Evolutionary conservation across 352 stramenopile genomes (phyloP).

Genomic region (Globisporangium polare): DNA sequence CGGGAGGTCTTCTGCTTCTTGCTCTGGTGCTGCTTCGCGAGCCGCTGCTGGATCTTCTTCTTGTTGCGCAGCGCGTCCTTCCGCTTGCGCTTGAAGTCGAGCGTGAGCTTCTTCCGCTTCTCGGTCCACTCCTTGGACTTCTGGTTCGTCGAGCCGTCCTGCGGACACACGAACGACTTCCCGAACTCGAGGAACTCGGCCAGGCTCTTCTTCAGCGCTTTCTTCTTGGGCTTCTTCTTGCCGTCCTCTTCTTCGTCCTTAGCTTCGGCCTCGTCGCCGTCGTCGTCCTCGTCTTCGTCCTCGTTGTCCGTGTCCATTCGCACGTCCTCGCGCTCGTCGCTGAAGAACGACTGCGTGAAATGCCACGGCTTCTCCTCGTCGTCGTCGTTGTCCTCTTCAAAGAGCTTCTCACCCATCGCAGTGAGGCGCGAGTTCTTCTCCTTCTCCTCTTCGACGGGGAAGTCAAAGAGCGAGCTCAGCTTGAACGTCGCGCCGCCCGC

Average conservation of each 20-base stretch:
- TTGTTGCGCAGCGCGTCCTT: constrained; percentile 70
- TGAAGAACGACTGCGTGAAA: constrained; percentile 35
- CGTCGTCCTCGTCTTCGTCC: constrained; percentile 13
- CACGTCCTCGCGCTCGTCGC: constrained; percentile 31
- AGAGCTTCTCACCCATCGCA: constrained; percentile 43
- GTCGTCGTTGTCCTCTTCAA: constrained; percentile 30
- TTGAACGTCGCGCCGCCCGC: constrained; percentile 43
- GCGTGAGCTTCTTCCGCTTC: constrained; percentile 64
- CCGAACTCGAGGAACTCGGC: constrained; percentile 69
- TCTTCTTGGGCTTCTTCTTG: constrained; percentile 17
- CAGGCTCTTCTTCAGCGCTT: constrained; percentile 36
- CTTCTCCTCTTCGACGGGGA: constrained; percentile 51
- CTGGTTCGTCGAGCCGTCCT: constrained; percentile 13
- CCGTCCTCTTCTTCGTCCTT: constrained; percentile 26
- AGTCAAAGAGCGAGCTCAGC: constrained; percentile 69
- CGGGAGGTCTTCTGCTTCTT: constrained; percentile 34
- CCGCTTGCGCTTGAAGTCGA: constrained; percentile 82
- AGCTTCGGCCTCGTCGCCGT: constrained; percentile 34
- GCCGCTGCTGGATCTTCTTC: constrained; percentile 61
- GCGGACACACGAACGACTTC: constrained; percentile 32
- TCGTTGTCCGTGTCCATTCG: constrained; percentile 23
- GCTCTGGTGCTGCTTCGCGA: constrained; percentile 16
- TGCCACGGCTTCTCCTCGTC: constrained; percentile 30
- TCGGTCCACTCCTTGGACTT: constrained; percentile 45
- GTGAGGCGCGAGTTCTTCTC: constrained; percentile 24